Evolutionary conservation across 176 grass and related monocot species (phyloP), one percentile per base, ranked within the genome.

Genomic region (Eremochloa ophiuroides): DNA sequence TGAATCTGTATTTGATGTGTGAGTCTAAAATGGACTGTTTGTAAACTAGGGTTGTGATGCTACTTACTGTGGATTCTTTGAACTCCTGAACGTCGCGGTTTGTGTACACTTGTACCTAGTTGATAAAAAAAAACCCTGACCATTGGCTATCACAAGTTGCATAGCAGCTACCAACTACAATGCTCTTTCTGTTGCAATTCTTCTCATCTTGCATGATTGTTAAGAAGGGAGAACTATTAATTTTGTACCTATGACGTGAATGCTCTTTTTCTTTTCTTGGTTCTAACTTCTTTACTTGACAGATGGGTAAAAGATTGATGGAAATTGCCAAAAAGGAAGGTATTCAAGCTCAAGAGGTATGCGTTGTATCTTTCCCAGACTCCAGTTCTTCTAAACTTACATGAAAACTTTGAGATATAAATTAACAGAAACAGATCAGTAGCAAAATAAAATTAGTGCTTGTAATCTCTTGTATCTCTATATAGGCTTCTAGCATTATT

Each of bases 231-330:
- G 37, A 66, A 75, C 26, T 76, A 25, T 41, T 29, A 43, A 29
- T 18, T 51, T 66, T 63, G 56, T 74, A 51, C 72, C 29, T 70
- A 3, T 86, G 66, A 76, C 35, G n/a, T 56, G 23, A 53, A 68
- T 39, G 0, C 39, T 73, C 34, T 27, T 80, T 62, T 64, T 16
- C 0, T 81, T 74, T 80, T 31, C 6, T 77, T 71, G 27, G 30
- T 59, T 78, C 60, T 89, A 85, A 89, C 39, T 73, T 78, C 14
- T 86, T n/a, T 15, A 66, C n/a, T 83, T 27, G 69, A 79, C 89
- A 99, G 97, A 99, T 99, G 97, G 93, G 90, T 73, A 99, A 99
- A 80, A 93, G 97, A 82, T 89, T 99, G 87, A 93, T 96, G 93
- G 91, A 92, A 89, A 93, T 99, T 86, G 91, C 93, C 80, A 91